Evolutionary conservation across 2,329 filamentous ascomycete species (phyloP).

Genomic region (Aspergillus ochraceoroseus): DNA sequence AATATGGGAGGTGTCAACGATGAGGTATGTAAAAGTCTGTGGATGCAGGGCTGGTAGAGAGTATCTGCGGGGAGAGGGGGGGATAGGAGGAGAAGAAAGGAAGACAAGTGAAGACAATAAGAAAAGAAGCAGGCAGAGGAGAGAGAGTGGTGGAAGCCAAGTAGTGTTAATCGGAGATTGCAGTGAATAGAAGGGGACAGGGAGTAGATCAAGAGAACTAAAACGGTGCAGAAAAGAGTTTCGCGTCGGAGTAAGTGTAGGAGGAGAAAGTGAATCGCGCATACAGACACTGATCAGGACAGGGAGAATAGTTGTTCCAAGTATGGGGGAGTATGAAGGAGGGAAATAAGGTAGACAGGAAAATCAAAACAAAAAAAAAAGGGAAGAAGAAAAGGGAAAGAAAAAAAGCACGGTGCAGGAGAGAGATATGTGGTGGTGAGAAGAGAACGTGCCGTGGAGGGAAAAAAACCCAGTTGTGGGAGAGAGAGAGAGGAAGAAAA

Average conservation of each 20-base stretch:
- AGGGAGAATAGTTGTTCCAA: background rate
- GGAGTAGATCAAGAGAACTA: too few species aligned
- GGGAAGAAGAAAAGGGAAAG: conserved; percentile 9
- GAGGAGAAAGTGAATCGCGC: background rate
- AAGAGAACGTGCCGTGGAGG: too few species aligned
- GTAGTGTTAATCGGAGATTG: conserved; percentile 2
- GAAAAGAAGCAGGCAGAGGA: conserved; percentile 3
- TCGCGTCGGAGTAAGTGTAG: too few species aligned
- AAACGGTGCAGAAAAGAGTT: too few species aligned
- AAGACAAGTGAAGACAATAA: conserved; percentile 1
- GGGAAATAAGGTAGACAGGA: conserved; percentile 1
- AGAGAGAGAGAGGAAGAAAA: conserved; percentile 8
- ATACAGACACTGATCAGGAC: background rate
- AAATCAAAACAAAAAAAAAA: conserved; percentile 6
- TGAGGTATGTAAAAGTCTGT: too few species aligned
- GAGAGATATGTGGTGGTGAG: conserved; percentile 10
- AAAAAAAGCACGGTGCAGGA: conserved; percentile 10
- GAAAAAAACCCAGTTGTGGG: too few species aligned
- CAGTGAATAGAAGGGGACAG: background rate
- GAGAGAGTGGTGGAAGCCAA: conserved; percentile 1
- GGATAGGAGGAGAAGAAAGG: background rate
- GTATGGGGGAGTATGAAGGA: background rate
- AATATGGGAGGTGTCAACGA: background rate
- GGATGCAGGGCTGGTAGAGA: too few species aligned
- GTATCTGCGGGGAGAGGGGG: conserved; percentile 3